A percentile compares a stretch with the other conserved stretches of the same genome.
phyloP scores from a whole-genome alignment of 257 asterid species.

The Nicotiana benthamiana region DNA sequence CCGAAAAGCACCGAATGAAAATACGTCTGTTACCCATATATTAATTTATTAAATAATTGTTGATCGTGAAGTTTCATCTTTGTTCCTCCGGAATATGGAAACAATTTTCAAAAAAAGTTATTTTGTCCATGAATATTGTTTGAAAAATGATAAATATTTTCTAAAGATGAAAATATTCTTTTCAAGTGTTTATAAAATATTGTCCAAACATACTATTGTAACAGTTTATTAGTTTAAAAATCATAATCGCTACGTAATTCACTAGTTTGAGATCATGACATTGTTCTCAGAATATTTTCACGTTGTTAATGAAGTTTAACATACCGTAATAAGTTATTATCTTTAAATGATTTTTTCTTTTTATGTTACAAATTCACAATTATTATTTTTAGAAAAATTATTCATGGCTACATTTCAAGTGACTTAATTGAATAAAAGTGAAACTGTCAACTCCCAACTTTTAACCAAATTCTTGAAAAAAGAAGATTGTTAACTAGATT shows the following conservation, averaged over 20 bases:
- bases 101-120: not conserved
- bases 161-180: too few species aligned
- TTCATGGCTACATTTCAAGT: too few species aligned
- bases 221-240: not conserved
- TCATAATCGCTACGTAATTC: too few species aligned
- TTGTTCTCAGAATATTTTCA: too few species aligned
- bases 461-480: not conserved
- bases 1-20: not conserved
- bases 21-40: not conserved
- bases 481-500: not conserved
- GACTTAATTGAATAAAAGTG: not conserved
- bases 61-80: not conserved
- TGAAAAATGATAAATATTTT: too few species aligned
- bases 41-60: not conserved
- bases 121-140: not conserved
- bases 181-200: not conserved
- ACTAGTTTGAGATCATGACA: not conserved
- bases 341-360: too few species aligned
- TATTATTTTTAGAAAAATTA: too few species aligned
- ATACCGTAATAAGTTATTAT: too few species aligned
- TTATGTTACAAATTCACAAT: too few species aligned
- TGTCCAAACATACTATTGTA: not conserved
- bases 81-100: not conserved
- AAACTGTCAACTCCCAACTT: not conserved
- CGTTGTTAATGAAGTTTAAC: too few species aligned